phyloP scores from a whole-genome alignment of 306 rosid genomes.

The Pyrus bretschneideri region DNA sequence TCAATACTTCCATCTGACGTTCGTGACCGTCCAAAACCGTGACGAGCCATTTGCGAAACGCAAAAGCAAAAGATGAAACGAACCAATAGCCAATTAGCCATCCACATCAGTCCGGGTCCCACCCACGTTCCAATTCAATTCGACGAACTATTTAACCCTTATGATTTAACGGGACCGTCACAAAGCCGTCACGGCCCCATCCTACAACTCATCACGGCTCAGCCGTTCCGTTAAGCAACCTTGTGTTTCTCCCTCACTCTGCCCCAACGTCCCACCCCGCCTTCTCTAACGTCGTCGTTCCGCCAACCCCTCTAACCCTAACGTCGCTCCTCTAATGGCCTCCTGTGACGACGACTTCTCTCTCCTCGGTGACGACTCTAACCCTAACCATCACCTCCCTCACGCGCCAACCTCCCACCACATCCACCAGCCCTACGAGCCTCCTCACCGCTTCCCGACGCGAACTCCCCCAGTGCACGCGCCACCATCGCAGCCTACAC shows the following conservation, averaged over 20 bases:
- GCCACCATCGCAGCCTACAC: constrained; percentile 8
- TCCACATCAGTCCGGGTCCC: background rate
- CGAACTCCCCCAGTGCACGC: constrained; percentile 31
- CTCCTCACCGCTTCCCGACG: constrained; percentile 45
- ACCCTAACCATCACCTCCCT: constrained; percentile 18
- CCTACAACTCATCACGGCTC: constrained; percentile 35
- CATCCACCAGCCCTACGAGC: constrained; percentile 50
- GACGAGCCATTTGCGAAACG: background rate
- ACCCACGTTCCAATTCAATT: background rate
- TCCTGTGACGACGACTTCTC: constrained; percentile 96
- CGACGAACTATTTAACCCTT: background rate
- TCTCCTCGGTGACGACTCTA: constrained; percentile 68
- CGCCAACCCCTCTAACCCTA: constrained; percentile 37
- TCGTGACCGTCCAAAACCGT: background rate
- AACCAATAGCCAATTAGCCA: background rate
- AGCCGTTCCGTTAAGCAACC: constrained; percentile 53
- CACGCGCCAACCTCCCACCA: constrained; percentile 34
- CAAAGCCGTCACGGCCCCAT: constrained; percentile 49
- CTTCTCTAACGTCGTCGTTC: constrained; percentile 27
- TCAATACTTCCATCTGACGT: background rate
- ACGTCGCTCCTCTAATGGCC: constrained; percentile 61
- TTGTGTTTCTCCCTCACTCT: constrained; percentile 18
- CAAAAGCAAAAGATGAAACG: background rate
- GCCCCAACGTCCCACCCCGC: constrained; percentile 49
- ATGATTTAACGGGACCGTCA: constrained; percentile 84